These are phyloP conservation scores for Thelephora terrestris DNA, from an alignment of 1,284 basidiomycete genomes.

Conservation along the genomic window DNA sequence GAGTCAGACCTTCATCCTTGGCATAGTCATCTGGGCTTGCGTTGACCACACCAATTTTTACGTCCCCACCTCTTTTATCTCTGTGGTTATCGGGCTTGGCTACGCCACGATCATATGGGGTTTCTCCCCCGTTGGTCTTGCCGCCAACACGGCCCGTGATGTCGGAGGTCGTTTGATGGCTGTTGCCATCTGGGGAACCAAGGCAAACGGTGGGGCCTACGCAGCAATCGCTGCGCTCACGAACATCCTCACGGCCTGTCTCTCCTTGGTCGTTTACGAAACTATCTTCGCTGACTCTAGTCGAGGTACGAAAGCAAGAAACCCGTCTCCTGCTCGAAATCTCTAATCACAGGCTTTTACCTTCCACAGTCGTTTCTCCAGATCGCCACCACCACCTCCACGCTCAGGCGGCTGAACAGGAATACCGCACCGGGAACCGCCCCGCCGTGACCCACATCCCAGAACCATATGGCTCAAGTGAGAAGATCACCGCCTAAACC, in stretches of 20 bases:
- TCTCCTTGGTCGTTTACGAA: slow-evolving; percentile 43
- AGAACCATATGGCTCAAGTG: too few relatives aligned
- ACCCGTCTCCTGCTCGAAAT: too few relatives aligned
- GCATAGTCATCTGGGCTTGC: slow-evolving; percentile 42
- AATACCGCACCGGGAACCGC: too few relatives aligned
- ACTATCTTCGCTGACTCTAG: slow-evolving; percentile 43
- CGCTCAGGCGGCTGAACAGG: too few relatives aligned
- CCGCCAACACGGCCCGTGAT: slow-evolving; percentile 59
- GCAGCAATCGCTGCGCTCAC: slow-evolving; percentile 55
- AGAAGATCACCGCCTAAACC: too few relatives aligned
- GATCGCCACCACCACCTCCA: too few relatives aligned
- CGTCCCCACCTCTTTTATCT: slow-evolving; percentile 40
- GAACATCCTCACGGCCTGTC: slow-evolving; percentile 51
- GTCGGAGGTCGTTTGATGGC: slow-evolving; percentile 50
- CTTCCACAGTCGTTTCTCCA: too few relatives aligned
- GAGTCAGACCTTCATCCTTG: slow-evolving; percentile 54
- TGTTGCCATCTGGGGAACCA: slow-evolving; percentile 46
- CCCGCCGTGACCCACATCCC: too few relatives aligned
- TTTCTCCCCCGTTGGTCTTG: slow-evolving; percentile 41
- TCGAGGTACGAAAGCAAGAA: slow-evolving; percentile 25
- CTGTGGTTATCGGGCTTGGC: slow-evolving; percentile 42
- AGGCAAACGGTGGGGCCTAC: slow-evolving; percentile 46
- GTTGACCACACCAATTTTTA: slow-evolving; percentile 55
- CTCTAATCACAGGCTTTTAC: too few relatives aligned
- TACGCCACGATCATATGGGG: slow-evolving; percentile 54